Base-by-base conservation (phyloP, 805 yeast species). In the Sugiyamaella lignohabitans region DNA sequence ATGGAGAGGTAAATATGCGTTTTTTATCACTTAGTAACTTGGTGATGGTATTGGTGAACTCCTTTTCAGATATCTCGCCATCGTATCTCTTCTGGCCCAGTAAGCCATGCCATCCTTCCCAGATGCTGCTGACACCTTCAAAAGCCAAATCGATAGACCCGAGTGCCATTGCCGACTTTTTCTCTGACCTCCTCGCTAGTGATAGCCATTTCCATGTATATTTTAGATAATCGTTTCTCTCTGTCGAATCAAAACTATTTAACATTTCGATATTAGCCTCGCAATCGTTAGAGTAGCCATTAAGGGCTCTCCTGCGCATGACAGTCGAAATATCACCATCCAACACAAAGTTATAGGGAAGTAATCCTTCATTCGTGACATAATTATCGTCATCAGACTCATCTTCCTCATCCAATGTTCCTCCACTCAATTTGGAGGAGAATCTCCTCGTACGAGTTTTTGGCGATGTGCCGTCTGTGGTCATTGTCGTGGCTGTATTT, bases 191-290 rank as follows among this genome's bases (percentile, higher is more conserved):
- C 45, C 78, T 74, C 0, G 94, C 87, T 43, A 85, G 76, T 1
- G 79, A 76, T 27, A 91, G 66, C 98, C 98, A 91, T 59, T 83
- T 80, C 98, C 98, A 91, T 0, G 95, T 83, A 55, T 86, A 82
- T 51, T 83, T 70, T 42, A 83, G 67, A 52, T 78, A 84, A n/a
- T 69, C 66, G 23, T 68, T 69, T 51, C 78, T 86, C 14, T 27
- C 32, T 34, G 80, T 66, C 8, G 37, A 39, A 5, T 51, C 47
- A 24, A 40, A 32, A 8, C 8, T 27, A 3, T 48, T 42, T 19
- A 68, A 49, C 21, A 85, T 69, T 16, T 73, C 70, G 38, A 82
- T 74, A 49, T 89, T 89, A 22, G 65, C 67, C 40, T 74, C 75
- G 34, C 87, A 78, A 57, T 83, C 84, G 10, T 79, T 66, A 0